Evolutionary conservation across 139 green algal species (phyloP).

Genomic region (Chlamydomonas sphaeroides): DNA sequence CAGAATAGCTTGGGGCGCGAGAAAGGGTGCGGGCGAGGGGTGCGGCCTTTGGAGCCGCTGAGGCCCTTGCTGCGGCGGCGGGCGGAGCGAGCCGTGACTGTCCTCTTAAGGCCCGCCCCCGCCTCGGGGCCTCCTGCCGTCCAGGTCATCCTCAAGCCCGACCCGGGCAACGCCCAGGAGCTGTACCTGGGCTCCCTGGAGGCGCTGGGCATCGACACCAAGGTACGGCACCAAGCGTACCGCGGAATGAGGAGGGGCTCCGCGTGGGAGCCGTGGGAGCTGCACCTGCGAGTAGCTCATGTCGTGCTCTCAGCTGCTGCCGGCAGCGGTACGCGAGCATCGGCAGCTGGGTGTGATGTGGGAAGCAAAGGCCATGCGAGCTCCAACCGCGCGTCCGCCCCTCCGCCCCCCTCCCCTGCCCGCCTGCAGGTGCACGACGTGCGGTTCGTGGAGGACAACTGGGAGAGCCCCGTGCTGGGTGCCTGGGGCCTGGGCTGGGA

Average conservation of each 20-base stretch:
- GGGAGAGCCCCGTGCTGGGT: slow-evolving; percentile 96
- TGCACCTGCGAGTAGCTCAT: not conserved
- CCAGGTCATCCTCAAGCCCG: slow-evolving; percentile 98
- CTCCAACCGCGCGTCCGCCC: not conserved
- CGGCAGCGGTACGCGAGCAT: not conserved
- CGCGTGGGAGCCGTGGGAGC: too few species aligned
- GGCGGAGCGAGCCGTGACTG: too few species aligned
- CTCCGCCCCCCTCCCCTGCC: not conserved
- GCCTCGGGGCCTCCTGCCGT: not conserved
- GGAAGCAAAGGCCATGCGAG: too few species aligned
- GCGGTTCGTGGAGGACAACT: slow-evolving; percentile 99
- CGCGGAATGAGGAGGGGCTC: too few species aligned
- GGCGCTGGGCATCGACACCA: slow-evolving; percentile 91
- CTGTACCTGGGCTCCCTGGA: slow-evolving; percentile 93
- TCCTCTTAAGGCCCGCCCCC: too few species aligned
- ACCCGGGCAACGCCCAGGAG: slow-evolving; percentile 97
- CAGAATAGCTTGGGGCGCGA: too few species aligned
- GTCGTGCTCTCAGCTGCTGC: not conserved
- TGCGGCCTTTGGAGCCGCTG: too few species aligned
- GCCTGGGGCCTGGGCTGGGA: slow-evolving; percentile 98
- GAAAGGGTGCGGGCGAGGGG: too few species aligned
- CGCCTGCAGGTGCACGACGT: slow-evolving; percentile 54
- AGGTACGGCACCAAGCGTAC: too few species aligned
- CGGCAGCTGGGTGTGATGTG: too few species aligned
- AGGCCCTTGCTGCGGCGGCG: too few species aligned